Evolutionary conservation across 441 rosid species (phyloP), one percentile per base, ranked within the genome.

Genomic region (Gossypium trilobum): DNA sequence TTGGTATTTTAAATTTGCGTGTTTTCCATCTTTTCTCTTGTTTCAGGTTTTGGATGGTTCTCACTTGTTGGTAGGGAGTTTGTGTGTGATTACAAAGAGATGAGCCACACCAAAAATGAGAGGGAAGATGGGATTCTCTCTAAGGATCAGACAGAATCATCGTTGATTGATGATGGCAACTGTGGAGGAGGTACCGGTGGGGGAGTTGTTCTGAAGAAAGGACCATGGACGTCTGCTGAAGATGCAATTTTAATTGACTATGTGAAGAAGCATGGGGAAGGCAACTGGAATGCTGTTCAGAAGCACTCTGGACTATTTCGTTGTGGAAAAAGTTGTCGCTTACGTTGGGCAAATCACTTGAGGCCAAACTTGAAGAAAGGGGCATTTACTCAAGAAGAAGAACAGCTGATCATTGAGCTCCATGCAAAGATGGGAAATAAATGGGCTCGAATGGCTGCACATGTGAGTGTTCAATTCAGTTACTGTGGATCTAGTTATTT

Each of bases 371-470:
- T 95, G 84, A 95, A 91, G 89, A 95, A 95, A 84, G 98, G 98
- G 66, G 89, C 98, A 19, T 95, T 95, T 85, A 90, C 97, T 69
- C 90, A 75, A 54, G 94, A 91, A 61, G 99, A 95, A 80, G 99
- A 95, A 70, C 89, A 81, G 70, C 85, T 86, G 75, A 95, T 95
- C 58, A 82, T 92, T 75, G 91, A 92, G 72, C 91, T 95, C 78
- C 99, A 92, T 77, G 87, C 95, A 68, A 87, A 90, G 80, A 87
- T 95, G 91, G 98, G 99, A 72, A 95, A 95, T 84, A 95, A 95
- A 84, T 95, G 99, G 98, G 98, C 99, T 31, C 95, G 88, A 55
- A 92, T 95, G 93, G 97, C 99, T 80, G 97, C 96, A 63, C 89
- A 91, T 84, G 99, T 95, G 84, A 85, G 96, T 81, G 11, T 79